Base-by-base conservation (phyloP, 805 yeast genomes). In the Candida takata region DNA sequence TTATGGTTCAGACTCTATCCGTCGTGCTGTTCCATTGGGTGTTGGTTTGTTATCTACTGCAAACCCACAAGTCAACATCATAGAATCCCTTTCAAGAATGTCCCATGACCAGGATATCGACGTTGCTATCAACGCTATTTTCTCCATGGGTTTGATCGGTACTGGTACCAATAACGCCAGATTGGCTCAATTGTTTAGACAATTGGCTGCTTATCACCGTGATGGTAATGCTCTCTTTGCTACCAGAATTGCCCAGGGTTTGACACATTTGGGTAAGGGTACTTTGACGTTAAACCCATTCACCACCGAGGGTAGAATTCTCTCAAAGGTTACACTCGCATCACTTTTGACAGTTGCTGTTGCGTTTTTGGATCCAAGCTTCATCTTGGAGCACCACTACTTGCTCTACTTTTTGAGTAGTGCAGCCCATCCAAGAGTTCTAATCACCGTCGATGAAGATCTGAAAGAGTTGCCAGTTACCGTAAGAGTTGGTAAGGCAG, bases 91-190 rank as follows among this genome's bases (percentile, higher is more conserved):
- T 46, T 88, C 97, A 5, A 77, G 98, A 58, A 87, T 85, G 64
- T 86, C 97, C 8, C 99, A 92, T 62, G 99, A 92, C 55, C 79
- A 85, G 38, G 97, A 92, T 59, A 65, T 84, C 49, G 95, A 85
- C 54, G 96, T 92, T 37, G 95, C 97, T 6, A 80, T 81, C 58
- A 92, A 88, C 57, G 87, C 98, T 15, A 87, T 92, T 45, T 90
- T 85, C 53, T 79, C 95, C 29, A 88, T 92, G 97, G 99, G 99
- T 37, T 65, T 92, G 44, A 95, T 90, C 49, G 98, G 98, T 57
- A 92, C 97, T 15, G 99, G 99, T 63, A 92, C 98, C 20, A 90
- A 92, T 63, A 92, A 92, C 58, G 98, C 99, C 7, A 82, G 99
- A 65, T 70, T 92, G 45, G 97, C 97, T 4, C 98, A 92, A 65